Evolutionary conservation across 2,329 filamentous ascomycete genomes (phyloP), one percentile per base, ranked within the genome.

Genomic region (Epichloe gansuensis): DNA sequence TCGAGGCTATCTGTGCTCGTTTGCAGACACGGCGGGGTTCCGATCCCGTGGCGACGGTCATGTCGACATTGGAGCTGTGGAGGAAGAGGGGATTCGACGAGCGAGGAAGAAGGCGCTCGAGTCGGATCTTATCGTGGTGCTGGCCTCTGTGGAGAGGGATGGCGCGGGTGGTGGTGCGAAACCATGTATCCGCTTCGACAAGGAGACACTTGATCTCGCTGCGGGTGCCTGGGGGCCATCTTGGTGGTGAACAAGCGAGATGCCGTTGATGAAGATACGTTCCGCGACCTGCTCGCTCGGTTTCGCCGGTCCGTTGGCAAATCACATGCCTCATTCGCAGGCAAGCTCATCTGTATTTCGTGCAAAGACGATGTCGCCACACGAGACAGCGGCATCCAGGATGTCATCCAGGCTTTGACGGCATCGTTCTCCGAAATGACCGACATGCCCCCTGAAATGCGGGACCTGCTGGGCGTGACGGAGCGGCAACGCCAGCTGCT

Each of bases 11-110:
- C 81, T 94, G 48, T 95, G 90, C 66, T 87, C 87, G n/a, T 84
- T 98, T 63, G 90, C 91, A 15, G 93, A 98, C 69, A 97, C 93
- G 61, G 93, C 93, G 21, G 93, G 93, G 1, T 80, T 98, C 58
- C 77, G 89, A 48, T 79, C 75, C 47, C 59, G 58, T n/a, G 51
- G 51, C 15, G 49, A 50, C 4, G 49, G 51, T 25, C 51, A 47
- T 21, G 60, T 54, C 38, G 54, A 48, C 46, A 80, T 95, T 54
- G 87, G 89, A 0, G 73, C 77, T 9, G 76, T 98, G 27, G 93
- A 98, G 63, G 74, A 84, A 63, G 93, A 98, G 66, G 93, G 93
- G 1, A 97, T 98, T 63, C 81, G 85, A 49, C 77, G 93, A 48
- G 93, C 93, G 7, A 88, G 85, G 64, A 80, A 82, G 54, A 85